Evolutionary conservation across 148 eudicot genomes (phyloP).

Genomic region (Pouteria glomerata): DNA sequence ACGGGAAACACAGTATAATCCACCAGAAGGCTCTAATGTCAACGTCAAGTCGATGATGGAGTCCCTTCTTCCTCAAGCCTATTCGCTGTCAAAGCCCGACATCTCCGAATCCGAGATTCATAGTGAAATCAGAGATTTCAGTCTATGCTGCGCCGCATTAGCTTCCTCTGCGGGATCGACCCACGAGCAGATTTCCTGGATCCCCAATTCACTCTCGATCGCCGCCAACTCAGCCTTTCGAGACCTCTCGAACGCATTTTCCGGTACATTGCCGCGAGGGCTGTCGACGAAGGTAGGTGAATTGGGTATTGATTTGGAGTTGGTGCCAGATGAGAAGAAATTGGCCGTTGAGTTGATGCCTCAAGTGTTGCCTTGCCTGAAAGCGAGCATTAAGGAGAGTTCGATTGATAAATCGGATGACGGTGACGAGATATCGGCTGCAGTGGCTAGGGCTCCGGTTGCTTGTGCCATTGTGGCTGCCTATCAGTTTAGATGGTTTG

Average conservation of each 20-base stretch:
- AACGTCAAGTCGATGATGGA: slow-evolving; percentile 62
- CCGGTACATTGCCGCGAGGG: slow-evolving; percentile 14
- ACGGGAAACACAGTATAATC: slow-evolving; percentile 41
- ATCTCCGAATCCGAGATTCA: slow-evolving; percentile 15
- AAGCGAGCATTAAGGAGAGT: slow-evolving; percentile 66
- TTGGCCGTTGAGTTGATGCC: slow-evolving; percentile 67
- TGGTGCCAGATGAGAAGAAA: slow-evolving; percentile 31
- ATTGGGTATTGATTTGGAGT: slow-evolving; percentile 29
- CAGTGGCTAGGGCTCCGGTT: slow-evolving; percentile 65
- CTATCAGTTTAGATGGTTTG: slow-evolving; percentile 78
- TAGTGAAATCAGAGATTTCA: slow-evolving; percentile 42
- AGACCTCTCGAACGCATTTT: slow-evolving; percentile 31
- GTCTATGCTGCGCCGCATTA: slow-evolving; percentile 59
- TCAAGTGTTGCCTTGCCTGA: slow-evolving; percentile 56
- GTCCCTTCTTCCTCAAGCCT: slow-evolving; percentile 48
- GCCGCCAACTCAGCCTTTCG: slow-evolving; percentile 50
- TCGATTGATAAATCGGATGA: slow-evolving; percentile 48
- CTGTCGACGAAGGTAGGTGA: slow-evolving; percentile 20
- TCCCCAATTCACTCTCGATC: slow-evolving; percentile 42
- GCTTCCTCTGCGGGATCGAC: slow-evolving; percentile 41
- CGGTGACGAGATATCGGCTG: slow-evolving; percentile 64
- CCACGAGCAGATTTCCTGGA: slow-evolving; percentile 47
- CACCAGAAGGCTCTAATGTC: slow-evolving; percentile 44
- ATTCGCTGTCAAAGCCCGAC: slow-evolving; percentile 7
- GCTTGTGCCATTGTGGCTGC: slow-evolving; percentile 81